Percentiles rank a stretch among this genome's conserved stretches.
phyloP scores from a whole-genome alignment of 345 rosid genomes.

The Microcos paniculata region DNA sequence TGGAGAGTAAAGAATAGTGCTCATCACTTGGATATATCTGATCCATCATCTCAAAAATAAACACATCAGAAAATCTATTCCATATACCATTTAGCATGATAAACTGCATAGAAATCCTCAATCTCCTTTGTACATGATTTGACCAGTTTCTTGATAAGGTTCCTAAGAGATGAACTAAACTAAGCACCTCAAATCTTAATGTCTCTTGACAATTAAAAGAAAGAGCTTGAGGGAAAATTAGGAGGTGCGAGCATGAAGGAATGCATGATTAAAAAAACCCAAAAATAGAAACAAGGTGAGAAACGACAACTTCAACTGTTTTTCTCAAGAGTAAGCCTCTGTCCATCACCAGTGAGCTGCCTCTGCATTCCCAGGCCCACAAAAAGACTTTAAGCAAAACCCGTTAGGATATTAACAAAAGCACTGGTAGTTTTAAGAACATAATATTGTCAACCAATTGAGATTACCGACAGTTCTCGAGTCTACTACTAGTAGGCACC shows the following conservation, averaged over 20 bases:
- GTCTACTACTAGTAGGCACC: slow-evolving; percentile 45
- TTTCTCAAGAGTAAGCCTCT: slow-evolving; percentile 33
- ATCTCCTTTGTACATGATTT: slow-evolving; percentile 22
- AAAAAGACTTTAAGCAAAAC: slow-evolving; percentile 29
- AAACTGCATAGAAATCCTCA: neutral
- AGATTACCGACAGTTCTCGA: slow-evolving; percentile 28
- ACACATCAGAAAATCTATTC: neutral
- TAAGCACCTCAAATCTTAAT: slow-evolving; percentile 19
- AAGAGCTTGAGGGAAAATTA: neutral
- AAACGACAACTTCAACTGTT: slow-evolving; percentile 17
- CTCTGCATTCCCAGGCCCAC: slow-evolving; percentile 38
- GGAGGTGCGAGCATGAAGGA: neutral
- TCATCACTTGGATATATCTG: neutral
- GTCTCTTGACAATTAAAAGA: neutral
- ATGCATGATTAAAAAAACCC: slow-evolving; percentile 10
- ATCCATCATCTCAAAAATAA: neutral
- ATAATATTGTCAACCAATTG: slow-evolving; percentile 2
- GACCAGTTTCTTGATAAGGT: slow-evolving; percentile 22
- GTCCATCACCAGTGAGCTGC: slow-evolving; percentile 25
- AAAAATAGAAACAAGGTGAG: neutral
- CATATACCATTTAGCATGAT: neutral
- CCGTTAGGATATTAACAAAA: neutral
- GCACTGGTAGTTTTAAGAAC: neutral
- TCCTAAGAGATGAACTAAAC: slow-evolving; percentile 32
- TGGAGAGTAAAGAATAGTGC: neutral